A percentile compares a stretch with the other conserved stretches of the same genome.
Conservation (phyloP, 2,329 filamentous ascomycete genomes). For the Mycosphaerella arachidis region DNA sequence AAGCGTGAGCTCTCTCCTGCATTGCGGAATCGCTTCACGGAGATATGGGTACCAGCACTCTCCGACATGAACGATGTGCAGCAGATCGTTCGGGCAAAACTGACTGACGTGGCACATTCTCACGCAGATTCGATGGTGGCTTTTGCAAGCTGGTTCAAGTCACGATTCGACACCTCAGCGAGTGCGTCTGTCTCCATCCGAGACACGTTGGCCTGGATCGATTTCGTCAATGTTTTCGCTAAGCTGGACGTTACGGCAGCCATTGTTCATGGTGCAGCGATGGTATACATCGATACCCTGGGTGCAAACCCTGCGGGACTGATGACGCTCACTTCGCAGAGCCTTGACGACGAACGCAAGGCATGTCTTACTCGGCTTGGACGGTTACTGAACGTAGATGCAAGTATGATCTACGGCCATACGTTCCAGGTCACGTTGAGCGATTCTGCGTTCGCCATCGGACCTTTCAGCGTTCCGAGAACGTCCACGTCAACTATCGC, state of each 20-base stretch:
- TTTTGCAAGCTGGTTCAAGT: slow-evolving; percentile 91
- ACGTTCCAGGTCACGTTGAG: slow-evolving; percentile 56
- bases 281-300: slow-evolving; percentile 92
- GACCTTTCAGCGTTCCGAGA: slow-evolving; percentile 64
- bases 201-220: slow-evolving; percentile 88
- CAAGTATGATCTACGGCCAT: slow-evolving; percentile 61
- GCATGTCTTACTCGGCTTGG: slow-evolving; percentile 70
- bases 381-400: slow-evolving; percentile 60
- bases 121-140: slow-evolving; percentile 68
- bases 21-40: slow-evolving; percentile 91
- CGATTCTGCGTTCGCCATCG: slow-evolving; percentile 58
- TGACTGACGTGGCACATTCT: slow-evolving; percentile 52
- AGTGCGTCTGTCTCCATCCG: slow-evolving; percentile 80
- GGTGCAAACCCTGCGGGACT: slow-evolving; percentile 92
- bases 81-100: slow-evolving; percentile 77
- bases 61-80: slow-evolving; percentile 80
- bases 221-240: slow-evolving; percentile 67
- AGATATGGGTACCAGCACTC: slow-evolving; percentile 94
- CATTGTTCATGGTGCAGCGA: slow-evolving; percentile 79
- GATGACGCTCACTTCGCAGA: slow-evolving; percentile 65
- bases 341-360: slow-evolving; percentile 65
- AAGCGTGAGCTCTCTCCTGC: slow-evolving; percentile 97
- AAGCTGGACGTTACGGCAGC: slow-evolving; percentile 23
- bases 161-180: slow-evolving; percentile 68
- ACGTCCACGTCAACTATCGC: background rate